These are phyloP conservation scores for Solanum chacoense DNA, from an alignment of 305 asterid species.

Conservation along the genomic window DNA sequence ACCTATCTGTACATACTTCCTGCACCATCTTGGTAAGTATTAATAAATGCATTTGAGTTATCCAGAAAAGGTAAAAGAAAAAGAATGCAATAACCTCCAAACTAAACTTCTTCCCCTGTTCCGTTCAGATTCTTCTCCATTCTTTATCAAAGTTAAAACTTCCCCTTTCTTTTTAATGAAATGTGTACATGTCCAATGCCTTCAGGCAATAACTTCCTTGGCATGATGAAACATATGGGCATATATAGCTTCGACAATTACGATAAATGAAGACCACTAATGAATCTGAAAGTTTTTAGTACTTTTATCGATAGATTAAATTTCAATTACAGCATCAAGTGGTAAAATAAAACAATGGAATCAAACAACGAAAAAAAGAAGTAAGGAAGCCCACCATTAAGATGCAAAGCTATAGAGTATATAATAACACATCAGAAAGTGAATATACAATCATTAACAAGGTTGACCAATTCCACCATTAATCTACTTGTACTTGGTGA, in stretches of 20 bases:
- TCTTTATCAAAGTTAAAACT: neutral
- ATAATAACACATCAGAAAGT: neutral
- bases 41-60: neutral
- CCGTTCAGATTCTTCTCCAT: neutral
- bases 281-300: neutral
- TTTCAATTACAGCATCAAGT: neutral
- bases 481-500: neutral
- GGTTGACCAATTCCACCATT: neutral
- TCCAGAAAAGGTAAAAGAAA: neutral
- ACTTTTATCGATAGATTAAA: neutral
- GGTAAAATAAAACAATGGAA: neutral
- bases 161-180: neutral
- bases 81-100: neutral
- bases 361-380: neutral
- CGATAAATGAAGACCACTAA: neutral
- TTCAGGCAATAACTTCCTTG: neutral
- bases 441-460: neutral
- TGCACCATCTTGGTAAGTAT: neutral
- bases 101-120: neutral
- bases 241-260: neutral
- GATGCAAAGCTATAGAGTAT: neutral
- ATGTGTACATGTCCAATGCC: neutral
- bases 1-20: neutral
- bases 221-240: neutral
- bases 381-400: neutral